Base-by-base conservation (phyloP, 1,139 yeast genomes). In the Yamadazyma atlantica region DNA sequence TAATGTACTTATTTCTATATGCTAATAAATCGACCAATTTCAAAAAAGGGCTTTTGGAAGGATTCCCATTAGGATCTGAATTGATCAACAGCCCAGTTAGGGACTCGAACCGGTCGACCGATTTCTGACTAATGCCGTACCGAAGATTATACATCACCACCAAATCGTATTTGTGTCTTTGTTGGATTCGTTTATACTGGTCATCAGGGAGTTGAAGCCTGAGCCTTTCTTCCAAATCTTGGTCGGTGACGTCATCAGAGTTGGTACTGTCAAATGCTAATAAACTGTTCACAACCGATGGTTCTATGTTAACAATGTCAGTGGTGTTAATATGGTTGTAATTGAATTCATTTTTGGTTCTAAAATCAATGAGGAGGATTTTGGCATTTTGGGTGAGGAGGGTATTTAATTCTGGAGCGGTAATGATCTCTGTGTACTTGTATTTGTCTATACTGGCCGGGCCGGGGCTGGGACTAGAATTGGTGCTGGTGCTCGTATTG, bases 281-380 rank as follows among this genome's bases (percentile, higher is more conserved):
- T 10, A 66, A 35, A 25, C 50, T 45, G 4, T 41, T 42, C 3
- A 66, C 50, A 4, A 79, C 66, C 4, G 77, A 62, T 0, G 96
- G 96, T 40, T 85, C 95, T 11, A 88, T 74, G 54, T 89, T 84
- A 13, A 85, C 73, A 7, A 82, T 58, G 34, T 82, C 74, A 1
- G 64, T 57, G 25, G 72, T 62, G 15, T 72, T 69, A 23, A 89
- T 77, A 54, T 84, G 95, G 28, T 76, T 73, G 36, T 66, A 67
- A 32, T 76, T 72, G 56, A 73, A 86, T 30, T 76, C 81, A 17
- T 68, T 67, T 31, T 82, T 63, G 11, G 80, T 67, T 43, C 96
- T 68, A 32, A 80, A 71, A 54, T 89, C 97, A 16, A 89, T 69
- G 17, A 85, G 45, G 29, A 85, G 62, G 11, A 79, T 46, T 5